Evolutionary conservation across 2,329 filamentous ascomycete genomes (phyloP), one percentile per base, ranked within the genome.

Genomic region (Akanthomyces muscarius): DNA sequence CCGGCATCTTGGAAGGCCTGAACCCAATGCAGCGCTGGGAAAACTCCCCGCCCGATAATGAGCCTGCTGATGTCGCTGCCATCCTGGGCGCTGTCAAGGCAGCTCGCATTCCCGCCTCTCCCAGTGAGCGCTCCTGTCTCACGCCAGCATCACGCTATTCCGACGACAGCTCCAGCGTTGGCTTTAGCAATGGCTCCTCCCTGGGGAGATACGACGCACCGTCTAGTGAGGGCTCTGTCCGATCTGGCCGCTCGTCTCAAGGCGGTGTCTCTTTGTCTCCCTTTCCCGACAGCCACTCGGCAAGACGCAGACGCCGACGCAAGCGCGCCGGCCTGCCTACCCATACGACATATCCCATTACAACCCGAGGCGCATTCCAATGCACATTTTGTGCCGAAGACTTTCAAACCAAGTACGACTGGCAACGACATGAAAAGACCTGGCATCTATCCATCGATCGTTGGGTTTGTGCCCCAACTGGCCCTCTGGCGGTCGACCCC

Each of bases 371-470:
- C 51, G 50, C 59, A 16, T 87, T 83, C 72, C 86, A 88, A 72
- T 89, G 86, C 72, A 89, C 86, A 65, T 89, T 89, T 77, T 89
- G 86, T 71, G 87, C 86, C 5, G 85, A 88, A 66, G 86, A 84
- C 0, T 89, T 88, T 73, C 79, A 85, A 66, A 88, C 86, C 2
- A 89, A 89, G 71, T 85, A 89, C 68, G 86, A 89, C 72, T 89
- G 86, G 86, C 85, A 88, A 69, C 78, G 88, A 62, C 88, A 91
- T 71, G 88, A 91, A 70, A 88, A 88, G 67, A 87, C 86, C 54
- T 77, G 86, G 66, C 88, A 84, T 71, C 75, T 84, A 67, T 90
- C 84, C 6, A 83, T 89, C 0, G 86, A 85, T 75, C 80, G 80
- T 63, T 91, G 82, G 89, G 84, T 86, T 64, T 90, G 83, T 70